Percentiles rank a stretch among this genome's conserved stretches.
phyloP scores from a whole-genome alignment of 2,329 filamentous ascomycete genomes.

The Fusarium sp. region DNA sequence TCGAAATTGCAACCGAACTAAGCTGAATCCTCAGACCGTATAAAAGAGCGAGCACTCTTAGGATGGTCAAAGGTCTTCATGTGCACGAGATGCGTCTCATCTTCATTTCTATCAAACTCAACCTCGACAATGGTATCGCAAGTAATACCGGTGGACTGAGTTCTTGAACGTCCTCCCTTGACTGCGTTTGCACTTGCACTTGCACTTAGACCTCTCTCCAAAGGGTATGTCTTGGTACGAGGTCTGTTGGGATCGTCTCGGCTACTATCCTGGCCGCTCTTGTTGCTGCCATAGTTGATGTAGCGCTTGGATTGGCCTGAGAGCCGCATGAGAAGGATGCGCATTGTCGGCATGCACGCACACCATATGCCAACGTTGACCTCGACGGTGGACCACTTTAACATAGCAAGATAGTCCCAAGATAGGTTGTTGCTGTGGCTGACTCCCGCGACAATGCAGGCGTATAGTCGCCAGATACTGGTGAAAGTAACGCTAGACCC shows the following conservation, averaged over 20 bases:
- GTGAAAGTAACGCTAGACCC: background rate
- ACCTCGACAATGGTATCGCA: background rate
- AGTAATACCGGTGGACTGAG: background rate
- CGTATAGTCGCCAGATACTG: conserved; percentile 10
- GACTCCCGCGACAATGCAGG: background rate
- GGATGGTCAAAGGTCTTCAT: background rate
- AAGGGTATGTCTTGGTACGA: background rate
- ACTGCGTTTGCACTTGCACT: background rate
- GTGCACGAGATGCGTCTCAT: background rate
- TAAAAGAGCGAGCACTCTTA: background rate
- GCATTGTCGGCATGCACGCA: background rate
- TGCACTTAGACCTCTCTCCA: background rate
- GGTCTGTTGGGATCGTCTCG: background rate
- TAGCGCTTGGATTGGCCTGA: background rate
- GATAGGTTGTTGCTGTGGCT: background rate
- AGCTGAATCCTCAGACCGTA: background rate
- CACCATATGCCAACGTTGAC: conserved; percentile 3
- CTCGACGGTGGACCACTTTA: conserved; percentile 9
- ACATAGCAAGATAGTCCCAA: background rate
- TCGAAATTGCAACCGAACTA: background rate
- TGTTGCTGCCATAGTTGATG: background rate
- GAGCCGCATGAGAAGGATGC: background rate
- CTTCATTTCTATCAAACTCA: background rate
- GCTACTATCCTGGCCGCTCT: background rate
- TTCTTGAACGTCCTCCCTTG: background rate